A percentile compares a stretch with the other conserved stretches of the same genome.
phyloP scores from a whole-genome alignment of 2,329 filamentous ascomycete genomes.

The Penicillium expansum region DNA sequence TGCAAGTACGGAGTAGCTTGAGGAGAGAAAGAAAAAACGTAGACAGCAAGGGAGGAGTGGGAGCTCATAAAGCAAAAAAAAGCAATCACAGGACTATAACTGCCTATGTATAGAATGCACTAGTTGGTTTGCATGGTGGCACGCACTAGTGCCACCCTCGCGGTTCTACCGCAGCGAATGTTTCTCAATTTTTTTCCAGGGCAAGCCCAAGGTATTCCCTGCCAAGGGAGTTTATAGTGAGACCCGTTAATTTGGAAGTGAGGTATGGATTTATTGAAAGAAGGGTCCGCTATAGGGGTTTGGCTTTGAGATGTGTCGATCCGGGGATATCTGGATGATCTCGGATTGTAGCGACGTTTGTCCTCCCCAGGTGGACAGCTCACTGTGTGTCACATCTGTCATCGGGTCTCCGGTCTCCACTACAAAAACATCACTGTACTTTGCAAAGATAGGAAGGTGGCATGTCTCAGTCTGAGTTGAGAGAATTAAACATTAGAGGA shows the following conservation, averaged over 20 bases:
- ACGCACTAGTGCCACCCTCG: constrained; percentile 8
- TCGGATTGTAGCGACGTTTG: neutral
- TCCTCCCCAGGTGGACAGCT: neutral
- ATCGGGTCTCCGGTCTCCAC: constrained; percentile 9
- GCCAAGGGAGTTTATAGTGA: neutral
- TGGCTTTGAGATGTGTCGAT: constrained; percentile 13
- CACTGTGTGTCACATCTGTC: constrained; percentile 1
- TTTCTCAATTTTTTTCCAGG: neutral
- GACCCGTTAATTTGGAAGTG: neutral
- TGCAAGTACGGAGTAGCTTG: neutral
- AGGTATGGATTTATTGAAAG: neutral
- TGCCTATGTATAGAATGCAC: constrained; percentile 9
- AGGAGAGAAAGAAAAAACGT: neutral
- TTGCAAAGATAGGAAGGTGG: constrained; percentile 7
- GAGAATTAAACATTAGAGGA: constrained; percentile 2
- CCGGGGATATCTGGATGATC: constrained; percentile 13
- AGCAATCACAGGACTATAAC: constrained; percentile 17
- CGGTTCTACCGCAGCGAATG: neutral
- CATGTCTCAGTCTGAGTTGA: constrained; percentile 18
- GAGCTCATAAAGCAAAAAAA: constrained; percentile 11
- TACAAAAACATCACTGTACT: constrained; percentile 7
- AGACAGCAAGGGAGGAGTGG: constrained; percentile 2
- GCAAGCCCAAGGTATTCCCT: neutral
- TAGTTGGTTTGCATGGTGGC: constrained; percentile 11
- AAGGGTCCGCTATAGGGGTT: constrained; percentile 8